Percentiles rank a stretch among this genome's conserved stretches.
Conservation (phyloP, 2,329 filamentous ascomycete genomes). For the Colletotrichum chlorophyti region DNA sequence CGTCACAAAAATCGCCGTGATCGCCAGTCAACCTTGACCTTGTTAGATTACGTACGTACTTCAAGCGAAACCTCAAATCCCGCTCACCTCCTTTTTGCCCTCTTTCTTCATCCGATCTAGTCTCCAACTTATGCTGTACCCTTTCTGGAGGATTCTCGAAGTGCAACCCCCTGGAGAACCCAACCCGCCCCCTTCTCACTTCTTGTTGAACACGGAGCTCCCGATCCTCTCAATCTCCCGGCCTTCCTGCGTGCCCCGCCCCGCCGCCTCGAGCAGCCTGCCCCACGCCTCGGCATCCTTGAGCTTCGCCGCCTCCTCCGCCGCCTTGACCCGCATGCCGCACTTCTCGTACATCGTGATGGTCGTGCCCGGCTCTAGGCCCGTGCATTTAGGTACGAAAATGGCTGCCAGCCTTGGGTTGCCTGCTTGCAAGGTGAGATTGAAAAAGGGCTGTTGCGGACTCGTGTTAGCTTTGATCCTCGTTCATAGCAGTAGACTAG, state of each 20-base stretch:
- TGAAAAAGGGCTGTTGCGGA: conserved; percentile 80
- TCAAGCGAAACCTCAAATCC: no score
- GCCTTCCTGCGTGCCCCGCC: conserved; percentile 68
- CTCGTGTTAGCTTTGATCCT: not conserved
- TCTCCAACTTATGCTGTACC: not conserved
- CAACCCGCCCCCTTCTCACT: conserved; percentile 31
- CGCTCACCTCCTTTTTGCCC: no score
- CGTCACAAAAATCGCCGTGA: no score
- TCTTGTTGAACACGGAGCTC: conserved; percentile 65
- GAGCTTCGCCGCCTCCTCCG: conserved; percentile 85
- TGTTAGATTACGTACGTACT: no score
- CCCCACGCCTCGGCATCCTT: conserved; percentile 82
- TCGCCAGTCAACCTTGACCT: no score
- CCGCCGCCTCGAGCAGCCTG: conserved; percentile 76
- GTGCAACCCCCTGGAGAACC: not conserved
- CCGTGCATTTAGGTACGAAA: conserved; percentile 88
- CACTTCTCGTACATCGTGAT: conserved; percentile 98
- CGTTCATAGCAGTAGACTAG: no score
- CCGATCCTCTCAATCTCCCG: conserved; percentile 84
- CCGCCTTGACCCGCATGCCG: conserved; percentile 85
- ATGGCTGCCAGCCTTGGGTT: conserved; percentile 84
- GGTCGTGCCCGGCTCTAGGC: conserved; percentile 70
- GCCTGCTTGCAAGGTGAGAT: conserved; percentile 84
- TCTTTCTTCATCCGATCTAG: no score
- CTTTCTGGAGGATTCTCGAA: not conserved